Evolutionary conservation across 306 rosid genomes (phyloP).

Genomic region (Castanea sativa): DNA sequence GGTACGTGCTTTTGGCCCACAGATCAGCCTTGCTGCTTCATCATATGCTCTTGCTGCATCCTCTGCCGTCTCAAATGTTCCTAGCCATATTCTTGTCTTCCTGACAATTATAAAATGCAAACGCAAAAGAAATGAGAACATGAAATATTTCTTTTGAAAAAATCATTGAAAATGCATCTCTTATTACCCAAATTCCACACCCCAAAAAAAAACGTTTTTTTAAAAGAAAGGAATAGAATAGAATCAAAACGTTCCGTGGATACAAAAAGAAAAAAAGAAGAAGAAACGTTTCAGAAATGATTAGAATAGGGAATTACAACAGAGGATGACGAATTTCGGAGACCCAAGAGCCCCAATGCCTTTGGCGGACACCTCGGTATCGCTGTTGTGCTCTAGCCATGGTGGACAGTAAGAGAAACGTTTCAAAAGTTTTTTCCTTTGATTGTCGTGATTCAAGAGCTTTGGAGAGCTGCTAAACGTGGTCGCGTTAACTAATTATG

Average conservation of each 20-base stretch:
- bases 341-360: constrained; percentile 96
- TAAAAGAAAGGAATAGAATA: background rate
- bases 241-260: background rate
- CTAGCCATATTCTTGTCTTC: constrained; percentile 83
- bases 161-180: background rate
- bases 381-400: constrained; percentile 80
- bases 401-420: constrained; percentile 5
- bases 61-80: constrained; percentile 82
- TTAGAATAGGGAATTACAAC: constrained; percentile 19
- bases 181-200: background rate
- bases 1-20: constrained; percentile 73
- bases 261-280: background rate
- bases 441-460: background rate
- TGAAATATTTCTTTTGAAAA: background rate
- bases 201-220: background rate
- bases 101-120: constrained; percentile 20
- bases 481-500: no score
- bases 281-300: background rate
- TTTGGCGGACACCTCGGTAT: constrained; percentile 72
- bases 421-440: no score
- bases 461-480: background rate
- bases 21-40: constrained; percentile 82
- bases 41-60: constrained; percentile 92
- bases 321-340: constrained; percentile 71
- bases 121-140: no score